phyloP scores from a whole-genome alignment of 768 basidiomycete genomes.

The Lactarius evosmus region DNA sequence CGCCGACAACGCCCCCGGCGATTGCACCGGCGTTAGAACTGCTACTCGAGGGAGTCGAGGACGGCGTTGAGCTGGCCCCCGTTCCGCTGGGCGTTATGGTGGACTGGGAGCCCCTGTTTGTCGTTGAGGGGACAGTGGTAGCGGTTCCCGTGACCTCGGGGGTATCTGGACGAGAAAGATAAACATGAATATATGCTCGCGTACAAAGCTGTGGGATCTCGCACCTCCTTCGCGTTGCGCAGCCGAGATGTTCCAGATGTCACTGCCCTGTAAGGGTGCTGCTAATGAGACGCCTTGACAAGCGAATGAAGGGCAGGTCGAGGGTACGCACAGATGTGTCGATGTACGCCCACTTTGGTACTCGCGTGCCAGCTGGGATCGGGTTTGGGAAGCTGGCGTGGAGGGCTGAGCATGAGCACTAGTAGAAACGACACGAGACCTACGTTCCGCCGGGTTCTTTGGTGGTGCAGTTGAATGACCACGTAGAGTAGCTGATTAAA shows the following conservation, averaged over 20 bases:
- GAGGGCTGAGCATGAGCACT: background rate
- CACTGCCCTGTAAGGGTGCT: background rate
- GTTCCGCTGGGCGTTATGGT: background rate
- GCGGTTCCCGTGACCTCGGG: background rate
- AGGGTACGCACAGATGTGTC: conserved; percentile 38
- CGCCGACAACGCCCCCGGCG: conserved; percentile 62
- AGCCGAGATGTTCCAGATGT: conserved; percentile 8
- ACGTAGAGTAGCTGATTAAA: conserved; percentile 18
- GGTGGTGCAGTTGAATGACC: conserved; percentile 19
- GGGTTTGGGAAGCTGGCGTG: conserved; percentile 14
- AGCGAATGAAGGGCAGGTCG: background rate
- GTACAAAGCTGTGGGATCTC: background rate
- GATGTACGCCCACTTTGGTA: conserved; percentile 52
- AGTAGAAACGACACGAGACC: background rate
- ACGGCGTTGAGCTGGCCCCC: background rate
- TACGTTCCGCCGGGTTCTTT: conserved; percentile 10
- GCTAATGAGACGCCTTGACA: background rate
- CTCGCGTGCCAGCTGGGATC: conserved; percentile 42
- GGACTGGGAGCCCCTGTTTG: background rate
- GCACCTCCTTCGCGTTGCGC: conserved; percentile 4
- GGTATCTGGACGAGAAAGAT: background rate
- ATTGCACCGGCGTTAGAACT: conserved; percentile 51
- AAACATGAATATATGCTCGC: background rate
- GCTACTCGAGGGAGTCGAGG: background rate
- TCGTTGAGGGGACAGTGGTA: background rate